Evolutionary conservation across 495 filamentous ascomycete genomes (phyloP), one percentile per base, ranked within the genome.

Genomic region (Amphirosellinia nigrospora): DNA sequence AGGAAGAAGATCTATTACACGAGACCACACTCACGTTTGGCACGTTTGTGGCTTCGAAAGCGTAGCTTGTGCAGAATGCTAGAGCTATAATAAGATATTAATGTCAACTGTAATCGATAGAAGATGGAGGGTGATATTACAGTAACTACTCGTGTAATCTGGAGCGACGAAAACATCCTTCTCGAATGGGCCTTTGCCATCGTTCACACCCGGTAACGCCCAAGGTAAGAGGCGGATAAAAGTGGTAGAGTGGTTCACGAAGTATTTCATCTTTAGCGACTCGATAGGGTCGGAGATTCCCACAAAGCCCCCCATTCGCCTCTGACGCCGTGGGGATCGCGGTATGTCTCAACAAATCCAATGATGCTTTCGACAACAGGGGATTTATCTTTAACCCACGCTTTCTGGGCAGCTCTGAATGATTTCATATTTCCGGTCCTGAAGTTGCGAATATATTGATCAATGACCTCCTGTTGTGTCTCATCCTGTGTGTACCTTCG

Each of bases 181-280:
- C 73, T 94, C 91, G 72, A 92, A 94, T 19, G 69, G 68, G 6
- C 68, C 68, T 34, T 70, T 70, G 3, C 68, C 68, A 43, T 70
- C 45, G 45, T 70, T 70, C 55, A 45, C 66, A n/a, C 26, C 58
- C 5, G 9, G 2, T 8, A 64, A 21, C 2, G 82, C 79, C 91
- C 91, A 94, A 1, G 91, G 91, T 6, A 94, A 80, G 58, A 89
- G 87, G 10, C 88, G 86, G 52, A 94, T 93, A 79, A 90, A 88
- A 60, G 82, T 81, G 45, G 87, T 86, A 7, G 91, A 90, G 50
- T 85, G 73, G 38, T 87, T 85, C 11, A 93, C 91, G 4, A 93
- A 81, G 55, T 86, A 86, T 9, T 85, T 86, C 69, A 94, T 92
- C n/a, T 88, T 89, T 34, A 82, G 81, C 6, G 90, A 92, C 6